Evolutionary conservation across 371 early-diverging fungal genomes (phyloP).

Genomic region (Scutellospora calospora): DNA sequence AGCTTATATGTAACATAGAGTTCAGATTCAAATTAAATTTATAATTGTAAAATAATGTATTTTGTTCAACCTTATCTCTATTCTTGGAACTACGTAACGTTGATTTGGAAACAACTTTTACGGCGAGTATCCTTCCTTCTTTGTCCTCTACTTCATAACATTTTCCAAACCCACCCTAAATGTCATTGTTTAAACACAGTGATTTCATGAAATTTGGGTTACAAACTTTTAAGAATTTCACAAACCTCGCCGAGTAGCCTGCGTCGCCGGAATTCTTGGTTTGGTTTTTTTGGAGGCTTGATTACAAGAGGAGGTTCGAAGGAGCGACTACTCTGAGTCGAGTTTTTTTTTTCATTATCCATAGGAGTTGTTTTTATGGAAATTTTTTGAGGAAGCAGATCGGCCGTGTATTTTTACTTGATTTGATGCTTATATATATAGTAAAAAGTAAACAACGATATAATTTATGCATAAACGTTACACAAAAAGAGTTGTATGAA

Average conservation of each 20-base stretch:
- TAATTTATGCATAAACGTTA: no score
- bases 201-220: background rate
- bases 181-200: background rate
- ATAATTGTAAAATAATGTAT: constrained; percentile 25
- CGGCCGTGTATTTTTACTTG: no score
- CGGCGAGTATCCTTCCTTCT: constrained; percentile 66
- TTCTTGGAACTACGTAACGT: constrained; percentile 67
- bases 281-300: background rate
- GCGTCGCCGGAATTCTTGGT: constrained; percentile 5
- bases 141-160: constrained; percentile 74
- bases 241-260: background rate
- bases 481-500: no score
- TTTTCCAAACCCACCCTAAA: constrained; percentile 91
- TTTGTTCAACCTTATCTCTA: constrained; percentile 63
- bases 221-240: background rate
- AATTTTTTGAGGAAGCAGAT: no score
- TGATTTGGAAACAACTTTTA: constrained; percentile 81
- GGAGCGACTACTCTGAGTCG: background rate
- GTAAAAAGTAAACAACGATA: no score
- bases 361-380: no score
- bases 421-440: no score
- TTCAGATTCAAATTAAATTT: no score
- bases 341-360: no score
- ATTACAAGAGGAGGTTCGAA: constrained; percentile 7
- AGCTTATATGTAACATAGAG: constrained; percentile 59